Conservation (phyloP, 441 rosid genomes). For the Adansonia gregorii region DNA sequence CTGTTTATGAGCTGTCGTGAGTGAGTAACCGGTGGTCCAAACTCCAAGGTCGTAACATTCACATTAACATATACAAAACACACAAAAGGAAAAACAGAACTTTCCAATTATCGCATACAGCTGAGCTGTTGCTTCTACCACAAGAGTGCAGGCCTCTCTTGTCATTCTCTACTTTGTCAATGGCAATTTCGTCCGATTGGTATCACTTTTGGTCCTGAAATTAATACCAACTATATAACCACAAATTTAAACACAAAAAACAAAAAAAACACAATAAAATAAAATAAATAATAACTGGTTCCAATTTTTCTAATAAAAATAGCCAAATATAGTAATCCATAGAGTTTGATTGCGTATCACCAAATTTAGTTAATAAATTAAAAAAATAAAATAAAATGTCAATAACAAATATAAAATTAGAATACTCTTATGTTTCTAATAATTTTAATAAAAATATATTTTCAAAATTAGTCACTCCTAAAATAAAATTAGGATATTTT, state of each 20-base stretch:
- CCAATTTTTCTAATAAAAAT: too few species aligned
- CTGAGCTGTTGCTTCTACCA: slow-evolving; percentile 32
- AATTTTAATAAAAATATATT: too few species aligned
- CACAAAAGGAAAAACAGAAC: slow-evolving; percentile 4
- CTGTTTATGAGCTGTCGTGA: slow-evolving; percentile 38
- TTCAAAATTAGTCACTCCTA: too few species aligned
- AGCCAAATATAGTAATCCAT: not conserved
- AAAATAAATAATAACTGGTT: not conserved
- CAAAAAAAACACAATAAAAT: too few species aligned
- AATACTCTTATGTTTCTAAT: too few species aligned
- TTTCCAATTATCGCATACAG: slow-evolving; percentile 26
- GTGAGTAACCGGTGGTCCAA: slow-evolving; percentile 53
- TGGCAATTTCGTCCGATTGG: slow-evolving; percentile 35
- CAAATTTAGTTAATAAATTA: too few species aligned
- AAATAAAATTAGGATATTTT: too few species aligned
- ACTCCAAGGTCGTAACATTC: slow-evolving; percentile 28
- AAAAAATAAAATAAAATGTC: not conserved
- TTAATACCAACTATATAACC: too few species aligned
- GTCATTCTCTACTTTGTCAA: not conserved
- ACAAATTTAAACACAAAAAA: not conserved
- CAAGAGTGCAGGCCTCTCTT: slow-evolving; percentile 30
- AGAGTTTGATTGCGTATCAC: too few species aligned
- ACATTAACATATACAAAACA: slow-evolving; percentile 3
- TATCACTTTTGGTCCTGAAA: not conserved
- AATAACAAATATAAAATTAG: not conserved